A percentile compares a stretch with the other conserved stretches of the same genome.
Evolutionary conservation across 1,284 basidiomycete genomes (phyloP).

Genomic region (Cutaneotrichosporon daszewskae): DNA sequence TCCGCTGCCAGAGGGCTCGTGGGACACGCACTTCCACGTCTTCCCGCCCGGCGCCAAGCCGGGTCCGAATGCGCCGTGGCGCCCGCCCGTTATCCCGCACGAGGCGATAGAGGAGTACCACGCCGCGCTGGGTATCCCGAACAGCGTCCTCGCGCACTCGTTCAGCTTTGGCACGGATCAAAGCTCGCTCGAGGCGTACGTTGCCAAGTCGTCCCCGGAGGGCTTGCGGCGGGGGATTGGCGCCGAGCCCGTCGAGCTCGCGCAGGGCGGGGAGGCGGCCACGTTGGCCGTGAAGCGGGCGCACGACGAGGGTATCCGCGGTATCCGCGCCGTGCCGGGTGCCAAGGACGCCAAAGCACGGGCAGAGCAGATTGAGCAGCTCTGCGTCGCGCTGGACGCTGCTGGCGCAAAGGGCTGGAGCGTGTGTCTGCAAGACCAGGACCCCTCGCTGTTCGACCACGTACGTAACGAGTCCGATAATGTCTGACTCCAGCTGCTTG

Average conservation of each 20-base stretch:
- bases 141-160: constrained; percentile 7
- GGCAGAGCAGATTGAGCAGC: neutral
- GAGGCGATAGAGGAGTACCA: neutral
- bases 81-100: constrained; percentile 1
- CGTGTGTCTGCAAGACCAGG: constrained; percentile 10
- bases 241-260: neutral
- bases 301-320: constrained; percentile 4
- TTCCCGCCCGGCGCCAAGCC: constrained; percentile 1
- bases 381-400: neutral
- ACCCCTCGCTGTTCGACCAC: too few species aligned
- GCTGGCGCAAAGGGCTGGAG: constrained; percentile 8
- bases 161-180: constrained; percentile 4
- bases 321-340: constrained; percentile 1
- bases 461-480: too few species aligned
- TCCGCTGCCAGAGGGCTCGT: constrained; percentile 3
- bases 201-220: neutral
- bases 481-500: constrained; percentile 1
- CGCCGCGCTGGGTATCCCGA: constrained; percentile 1
- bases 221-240: constrained; percentile 1
- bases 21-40: constrained; percentile 17
- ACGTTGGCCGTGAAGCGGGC: too few species aligned
- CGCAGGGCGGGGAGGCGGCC: too few species aligned
- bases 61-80: neutral
- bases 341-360: neutral
- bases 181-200: neutral